Base-by-base conservation (phyloP, 2,329 filamentous ascomycete species). In the Corinectria fuckeliana region DNA sequence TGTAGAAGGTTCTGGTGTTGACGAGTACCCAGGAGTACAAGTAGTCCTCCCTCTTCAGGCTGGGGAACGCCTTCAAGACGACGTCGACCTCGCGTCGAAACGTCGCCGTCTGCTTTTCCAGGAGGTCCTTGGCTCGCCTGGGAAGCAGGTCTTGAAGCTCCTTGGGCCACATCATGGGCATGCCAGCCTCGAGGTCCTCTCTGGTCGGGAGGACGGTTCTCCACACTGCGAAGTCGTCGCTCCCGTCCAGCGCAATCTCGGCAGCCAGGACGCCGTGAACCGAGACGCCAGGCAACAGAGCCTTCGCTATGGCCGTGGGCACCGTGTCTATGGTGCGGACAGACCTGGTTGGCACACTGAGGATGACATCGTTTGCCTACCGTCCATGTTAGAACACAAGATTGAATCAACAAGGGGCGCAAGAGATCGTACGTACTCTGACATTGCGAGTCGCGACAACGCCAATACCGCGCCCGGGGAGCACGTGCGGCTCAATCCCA, bases 391-490 rank as follows among this genome's bases (percentile, higher is more conserved):
- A 69, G 63, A 50, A 13, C 8, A 9, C n/a, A 14, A 28, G 3
- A 18, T 11, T 10, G 6, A 2, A 28, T 36, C 11, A 10, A 8
- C 5, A 1, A 20, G 1, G 13, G 10, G 10, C 10, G 3, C 1
- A 20, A 4, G 13, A 45, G 11, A 56, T n/a, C n/a, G n/a, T n/a
- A n/a, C 64, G 69, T 77, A 91, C 91, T 77, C 89, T 78, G 61
- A 95, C 82, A 13, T 83, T 77, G 25, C 84, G 82, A 11, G 85
- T 88, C 5, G 92, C 89, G 50, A 93, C 82, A 56, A 97, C 87
- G 45, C 93, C 93, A 52, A 95, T 84, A 25, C 93, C 93, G 54
- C 90, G 83, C 2, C 88, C 90, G 5, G 88, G 85, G 14, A 96
- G 87, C 36, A 80, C 80, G 38, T 86, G 82, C 5, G 92, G 84